Base-by-base conservation (phyloP, 208 protist species). In the Paratrypanosoma confusum region DNA sequence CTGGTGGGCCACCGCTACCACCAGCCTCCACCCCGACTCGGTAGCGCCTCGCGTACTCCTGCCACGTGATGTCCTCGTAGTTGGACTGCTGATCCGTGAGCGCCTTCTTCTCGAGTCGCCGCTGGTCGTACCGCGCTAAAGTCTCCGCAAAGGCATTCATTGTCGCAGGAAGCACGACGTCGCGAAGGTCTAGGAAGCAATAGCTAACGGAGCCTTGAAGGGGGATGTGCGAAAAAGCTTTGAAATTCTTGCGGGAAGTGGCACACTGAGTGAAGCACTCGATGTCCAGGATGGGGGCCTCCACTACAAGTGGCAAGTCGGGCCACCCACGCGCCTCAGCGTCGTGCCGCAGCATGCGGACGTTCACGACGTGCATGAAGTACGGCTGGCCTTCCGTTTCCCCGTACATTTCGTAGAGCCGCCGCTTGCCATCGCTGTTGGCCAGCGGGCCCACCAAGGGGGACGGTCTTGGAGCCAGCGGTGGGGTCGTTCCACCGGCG, bases 271-370 rank as follows among this genome's bases (percentile, higher is more conserved):
- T 60, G 34, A 92, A 68, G 16, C 61, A 68, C 7, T 68, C 51
- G 25, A 92, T 65, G 37, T 85, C 78, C 35, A 74, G 59, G 10
- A 92, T 43, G 2, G 37, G 39, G 13, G 63, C 82, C 7, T 50
- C 36, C 24, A 92, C 64, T 3, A 52, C 57, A 36, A 64, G 57
- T 5, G 55, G 61, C 39, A 84, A 65, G 11, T 34, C 29, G 29
- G 71, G 45, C 22, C 18, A 22, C 22, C 39, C 34, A n/a, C 75
- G 78, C 34, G 71, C 42, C 27, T 65, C 43, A 16, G 78, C 78
- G 47, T 92, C 78, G 39, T 85, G 55, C 45, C 58, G 59, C 8
- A 92, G 44, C 82, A 92, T 92, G 57, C 69, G 78, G 39, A 71
- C 70, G 5, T 53, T 71, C 3, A 88, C 21, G 55, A 84, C 79